These are phyloP conservation scores for Psidium guajava DNA, from an alignment of 345 rosid species.

Conservation along the genomic window DNA sequence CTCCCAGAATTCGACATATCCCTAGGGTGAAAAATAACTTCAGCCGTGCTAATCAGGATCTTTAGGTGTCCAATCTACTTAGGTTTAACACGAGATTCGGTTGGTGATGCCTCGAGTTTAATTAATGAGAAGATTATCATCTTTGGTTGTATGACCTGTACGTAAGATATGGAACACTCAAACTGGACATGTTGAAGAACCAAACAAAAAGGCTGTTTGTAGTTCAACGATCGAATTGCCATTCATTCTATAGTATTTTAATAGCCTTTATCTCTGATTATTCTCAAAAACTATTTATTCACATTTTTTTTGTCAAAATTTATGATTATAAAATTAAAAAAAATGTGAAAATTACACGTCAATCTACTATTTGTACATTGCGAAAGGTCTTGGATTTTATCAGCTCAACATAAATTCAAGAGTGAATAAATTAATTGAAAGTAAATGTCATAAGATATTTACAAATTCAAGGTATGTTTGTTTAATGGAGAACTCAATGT, in stretches of 20 bases:
- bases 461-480: background rate
- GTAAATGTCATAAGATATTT: background rate
- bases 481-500: too few relatives aligned
- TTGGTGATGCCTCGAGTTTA: background rate
- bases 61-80: background rate
- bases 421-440: background rate
- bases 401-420: background rate
- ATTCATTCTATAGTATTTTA: background rate
- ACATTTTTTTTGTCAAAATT: background rate
- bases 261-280: background rate
- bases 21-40: background rate
- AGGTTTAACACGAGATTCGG: background rate
- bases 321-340: background rate
- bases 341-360: background rate
- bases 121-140: background rate
- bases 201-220: background rate
- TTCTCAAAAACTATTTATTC: background rate
- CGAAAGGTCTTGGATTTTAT: background rate
- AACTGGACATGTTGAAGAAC: background rate
- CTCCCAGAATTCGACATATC: background rate
- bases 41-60: background rate
- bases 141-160: background rate
- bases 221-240: background rate
- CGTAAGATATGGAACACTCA: background rate
- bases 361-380: background rate